Evolutionary conservation across 2,329 filamentous ascomycete species (phyloP), one percentile per base, ranked within the genome.

Genomic region (Exophiala aquamarina): DNA sequence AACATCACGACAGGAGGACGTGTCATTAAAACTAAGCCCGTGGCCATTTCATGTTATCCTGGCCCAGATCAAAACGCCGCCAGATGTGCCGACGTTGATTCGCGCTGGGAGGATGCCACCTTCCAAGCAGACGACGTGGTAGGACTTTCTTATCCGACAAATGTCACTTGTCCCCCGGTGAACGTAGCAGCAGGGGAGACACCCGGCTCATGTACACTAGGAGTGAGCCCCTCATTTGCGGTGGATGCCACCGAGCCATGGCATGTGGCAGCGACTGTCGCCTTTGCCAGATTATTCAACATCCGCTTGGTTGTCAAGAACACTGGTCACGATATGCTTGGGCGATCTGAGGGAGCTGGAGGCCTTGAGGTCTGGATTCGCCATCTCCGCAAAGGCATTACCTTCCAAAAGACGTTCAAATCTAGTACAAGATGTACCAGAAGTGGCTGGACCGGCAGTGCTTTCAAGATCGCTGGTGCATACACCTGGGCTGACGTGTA

Each of bases 11-110:
- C 70, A 13, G 53, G 52, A 1, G 67, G 67, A 8, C 60, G 60
- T 29, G 54, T 70, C 2, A 62, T 70, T 20, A 41, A 47, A n/a
- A 63, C 63, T 13, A 39, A 45, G 3, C 68, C 67, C 4, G 49
- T 62, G 5, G 67, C 65, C 9, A 53, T 57, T 23, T 59, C 65
- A 13, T 70, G 67, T 45, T 69, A 70, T 42, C 55, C 61, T 3
- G 63, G 62, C 8, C 54, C 62, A 13, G 44, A 52, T 20, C 50
- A 60, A 14, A 47, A 63, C 40, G 39, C 52, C 14, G 39, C 44
- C n/a, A 36, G 56, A 31, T 67, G 64, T 51, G 50, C 50, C 3
- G 40, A 54, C 29, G 52, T 65, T 15, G 42, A 52, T 14, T 35
- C 43, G 3, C 58, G 61, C 28, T 65, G 59, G 57, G 53, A 40